Conservation (phyloP, 179 eudicot species). For the Dionaea muscipula region DNA sequence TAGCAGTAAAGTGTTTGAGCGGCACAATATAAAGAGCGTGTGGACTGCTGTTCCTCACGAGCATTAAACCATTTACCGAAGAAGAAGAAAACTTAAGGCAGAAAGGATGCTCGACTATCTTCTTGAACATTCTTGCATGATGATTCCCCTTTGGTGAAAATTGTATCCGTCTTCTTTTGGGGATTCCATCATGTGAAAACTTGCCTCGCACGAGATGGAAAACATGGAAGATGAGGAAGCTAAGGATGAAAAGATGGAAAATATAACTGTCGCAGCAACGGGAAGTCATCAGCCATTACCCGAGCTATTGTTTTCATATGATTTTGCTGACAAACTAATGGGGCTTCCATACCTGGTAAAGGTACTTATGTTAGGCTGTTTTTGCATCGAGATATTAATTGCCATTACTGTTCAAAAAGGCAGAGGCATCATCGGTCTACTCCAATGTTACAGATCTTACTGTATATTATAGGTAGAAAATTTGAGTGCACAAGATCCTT, state of each 20-base stretch:
- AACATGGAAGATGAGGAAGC: background rate
- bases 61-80: background rate
- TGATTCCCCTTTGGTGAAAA: background rate
- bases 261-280: no score
- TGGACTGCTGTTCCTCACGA: constrained; percentile 4
- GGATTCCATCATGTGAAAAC: background rate
- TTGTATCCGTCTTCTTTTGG: background rate
- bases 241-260: background rate
- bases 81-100: background rate
- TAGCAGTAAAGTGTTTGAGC: constrained; percentile 44
- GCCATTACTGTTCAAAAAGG: no score
- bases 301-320: no score
- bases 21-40: constrained; percentile 39
- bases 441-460: no score
- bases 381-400: no score
- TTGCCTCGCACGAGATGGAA: background rate
- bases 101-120: background rate
- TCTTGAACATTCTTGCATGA: background rate
- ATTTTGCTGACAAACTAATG: no score
- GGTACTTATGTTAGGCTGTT: no score
- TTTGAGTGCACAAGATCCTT: no score
- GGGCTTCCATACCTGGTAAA: no score
- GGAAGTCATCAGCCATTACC: no score
- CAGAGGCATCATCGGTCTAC: no score
- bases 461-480: no score